A percentile compares a stretch with the other conserved stretches of the same genome.
These are phyloP conservation scores for Claviceps arundinis DNA, from an alignment of 2,329 filamentous ascomycete species.

Conservation along the genomic window DNA sequence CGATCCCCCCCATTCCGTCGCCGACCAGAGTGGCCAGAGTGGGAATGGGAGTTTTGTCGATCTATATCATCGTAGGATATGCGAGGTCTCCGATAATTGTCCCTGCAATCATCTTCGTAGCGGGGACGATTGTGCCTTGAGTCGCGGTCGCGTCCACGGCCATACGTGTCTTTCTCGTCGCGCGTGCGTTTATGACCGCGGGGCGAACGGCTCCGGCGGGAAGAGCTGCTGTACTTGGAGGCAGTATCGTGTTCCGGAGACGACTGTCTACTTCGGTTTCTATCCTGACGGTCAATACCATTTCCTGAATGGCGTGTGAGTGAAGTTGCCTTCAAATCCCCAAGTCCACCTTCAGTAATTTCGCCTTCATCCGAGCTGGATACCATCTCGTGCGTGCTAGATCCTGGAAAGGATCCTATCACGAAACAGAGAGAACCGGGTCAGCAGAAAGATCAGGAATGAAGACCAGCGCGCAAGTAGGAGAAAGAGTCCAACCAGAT, in stretches of 20 bases:
- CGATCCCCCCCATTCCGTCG: constrained; percentile 28
- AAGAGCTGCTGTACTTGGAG: constrained; percentile 27
- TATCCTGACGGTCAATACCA: constrained; percentile 87
- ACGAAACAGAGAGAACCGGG: constrained; percentile 11
- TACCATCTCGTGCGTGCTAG: constrained; percentile 18
- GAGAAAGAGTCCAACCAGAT: constrained; percentile 30
- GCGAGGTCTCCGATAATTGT: constrained; percentile 33
- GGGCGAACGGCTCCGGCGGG: constrained; percentile 44
- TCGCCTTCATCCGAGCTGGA: constrained; percentile 76
- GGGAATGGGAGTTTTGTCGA: constrained; percentile 26
- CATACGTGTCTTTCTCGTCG: constrained; percentile 46
- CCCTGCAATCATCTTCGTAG: constrained; percentile 43
- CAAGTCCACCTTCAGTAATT: constrained; percentile 60
- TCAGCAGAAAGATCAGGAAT: constrained; percentile 22
- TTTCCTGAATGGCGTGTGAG: constrained; percentile 60
- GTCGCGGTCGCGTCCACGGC: constrained; percentile 33
- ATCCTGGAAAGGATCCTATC: constrained; percentile 6
- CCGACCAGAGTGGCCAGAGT: constrained; percentile 1
- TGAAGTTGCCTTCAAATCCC: constrained; percentile 73
- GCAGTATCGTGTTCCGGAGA: constrained; percentile 40
- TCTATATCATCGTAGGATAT: constrained; percentile 45
- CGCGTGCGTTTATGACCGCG: constrained; percentile 53
- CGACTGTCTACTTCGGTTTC: constrained; percentile 52
- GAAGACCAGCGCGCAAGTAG: constrained; percentile 16
- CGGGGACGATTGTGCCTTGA: constrained; percentile 46